Base-by-base conservation (phyloP, 2,329 filamentous ascomycete species). In the Chalara sp. region DNA sequence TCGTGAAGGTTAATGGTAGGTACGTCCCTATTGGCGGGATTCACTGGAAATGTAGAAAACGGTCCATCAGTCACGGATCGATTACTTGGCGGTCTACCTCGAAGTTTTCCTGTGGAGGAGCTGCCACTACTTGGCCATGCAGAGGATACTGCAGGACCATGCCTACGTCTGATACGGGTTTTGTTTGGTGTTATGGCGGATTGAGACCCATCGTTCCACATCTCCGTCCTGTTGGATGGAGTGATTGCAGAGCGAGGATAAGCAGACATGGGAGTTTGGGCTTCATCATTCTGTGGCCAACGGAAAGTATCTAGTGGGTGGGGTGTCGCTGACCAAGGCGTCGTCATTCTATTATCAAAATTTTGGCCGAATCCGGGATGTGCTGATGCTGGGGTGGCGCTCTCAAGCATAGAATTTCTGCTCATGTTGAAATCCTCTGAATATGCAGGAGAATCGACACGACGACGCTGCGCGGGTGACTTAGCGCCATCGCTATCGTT, bases 81-180 rank as follows among this genome's bases (percentile, higher is more conserved):
- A 59, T 85, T 87, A 50, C 83, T 86, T 0, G 89, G 88, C 41
- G 91, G 91, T 53, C 91, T 76, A 6, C 91, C 90, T 57, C 90
- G 76, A 11, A 86, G 76, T 65, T 91, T 95, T 2, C 85, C 84
- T 5, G 76, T 80, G 1, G 79, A 71, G 10, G 81, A 74, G 39
- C 76, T 73, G 12, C 79, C 79, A 52, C 78, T 80, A 56, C 81
- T 81, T 50, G 86, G 82, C 91, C 91, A 96, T 1, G 91, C 91
- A 7, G 90, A 96, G 1, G 90, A 96, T 0, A 96, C 89, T 6
- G 88, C 89, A 0, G 89, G 87, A 0, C 90, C 90, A 65, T 95
- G 87, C 4, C 88, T 80, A 50, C 84, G 75, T 49, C 78, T 68
- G 5, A 74, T 67, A 52, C 78, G 75, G 2, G 70, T 68, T 55